These are phyloP conservation scores for Jamesozyma lodderae DNA, from an alignment of 805 yeast species.

Conservation along the genomic window DNA sequence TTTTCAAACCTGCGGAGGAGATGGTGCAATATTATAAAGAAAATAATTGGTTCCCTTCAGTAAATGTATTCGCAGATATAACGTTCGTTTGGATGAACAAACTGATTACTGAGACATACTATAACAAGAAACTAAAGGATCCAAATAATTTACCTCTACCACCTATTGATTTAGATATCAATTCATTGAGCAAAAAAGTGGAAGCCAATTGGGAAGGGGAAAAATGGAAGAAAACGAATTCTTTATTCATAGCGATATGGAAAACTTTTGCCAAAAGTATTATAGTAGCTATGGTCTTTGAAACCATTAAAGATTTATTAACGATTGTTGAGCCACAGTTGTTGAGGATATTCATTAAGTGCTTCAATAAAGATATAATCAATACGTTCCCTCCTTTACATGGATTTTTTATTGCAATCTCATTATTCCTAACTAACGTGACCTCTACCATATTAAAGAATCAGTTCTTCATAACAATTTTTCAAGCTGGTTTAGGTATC, in stretches of 20 bases:
- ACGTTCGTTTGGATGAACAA: constrained; percentile 43
- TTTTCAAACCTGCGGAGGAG: constrained; percentile 33
- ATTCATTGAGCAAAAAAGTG: constrained; percentile 26
- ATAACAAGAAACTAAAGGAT: constrained; percentile 32
- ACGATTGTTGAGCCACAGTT: constrained; percentile 49
- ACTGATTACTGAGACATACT: constrained; percentile 34
- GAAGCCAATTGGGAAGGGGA: constrained; percentile 31
- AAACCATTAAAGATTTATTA: constrained; percentile 33
- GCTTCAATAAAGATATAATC: constrained; percentile 31
- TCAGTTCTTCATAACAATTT: constrained; percentile 52
- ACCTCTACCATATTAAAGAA: constrained; percentile 55
- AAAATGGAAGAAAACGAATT: constrained; percentile 25
- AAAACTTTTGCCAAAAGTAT: constrained; percentile 34
- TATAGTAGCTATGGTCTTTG: constrained; percentile 29
- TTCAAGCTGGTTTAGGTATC: constrained; percentile 54
- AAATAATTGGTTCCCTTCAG: constrained; percentile 23
- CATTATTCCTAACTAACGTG: constrained; percentile 55
- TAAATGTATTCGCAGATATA: constrained; percentile 30
- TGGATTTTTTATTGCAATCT: constrained; percentile 55
- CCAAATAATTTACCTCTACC: constrained; percentile 37
- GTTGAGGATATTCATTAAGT: constrained; percentile 40
- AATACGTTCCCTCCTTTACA: constrained; percentile 39
- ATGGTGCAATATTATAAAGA: constrained; percentile 30
- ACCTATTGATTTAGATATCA: constrained; percentile 32
- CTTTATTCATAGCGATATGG: constrained; percentile 30